Conservation (phyloP, 306 rosid genomes). For the Spatholobus suberectus region DNA sequence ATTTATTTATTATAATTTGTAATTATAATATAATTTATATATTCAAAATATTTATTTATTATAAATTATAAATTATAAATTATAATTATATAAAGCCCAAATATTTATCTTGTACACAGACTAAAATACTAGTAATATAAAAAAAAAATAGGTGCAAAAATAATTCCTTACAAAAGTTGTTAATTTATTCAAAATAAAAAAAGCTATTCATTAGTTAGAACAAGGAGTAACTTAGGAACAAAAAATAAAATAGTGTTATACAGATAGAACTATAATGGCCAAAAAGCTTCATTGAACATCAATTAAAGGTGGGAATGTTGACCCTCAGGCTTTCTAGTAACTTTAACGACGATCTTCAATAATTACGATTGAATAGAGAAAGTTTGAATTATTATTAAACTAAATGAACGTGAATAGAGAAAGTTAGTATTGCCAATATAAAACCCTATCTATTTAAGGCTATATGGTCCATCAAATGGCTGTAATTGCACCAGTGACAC, state of each 20-base stretch:
- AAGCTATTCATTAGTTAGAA: neutral
- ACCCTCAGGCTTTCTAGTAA: neutral
- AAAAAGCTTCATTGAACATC: neutral
- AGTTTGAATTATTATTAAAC: neutral
- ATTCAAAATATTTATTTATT: too few relatives aligned
- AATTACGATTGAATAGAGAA: neutral
- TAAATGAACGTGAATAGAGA: neutral
- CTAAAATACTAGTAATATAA: too few relatives aligned
- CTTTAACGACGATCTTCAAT: neutral
- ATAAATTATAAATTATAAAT: too few relatives aligned
- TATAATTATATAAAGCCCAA: too few relatives aligned
- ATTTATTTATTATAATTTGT: too few relatives aligned
- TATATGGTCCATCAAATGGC: neutral
- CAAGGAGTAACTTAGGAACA: neutral
- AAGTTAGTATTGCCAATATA: neutral
- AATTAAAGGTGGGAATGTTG: neutral
- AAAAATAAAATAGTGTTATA: too few relatives aligned
- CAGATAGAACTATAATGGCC: too few relatives aligned
- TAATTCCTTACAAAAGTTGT: neutral
- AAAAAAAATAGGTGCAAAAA: too few relatives aligned
- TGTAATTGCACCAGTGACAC: neutral
- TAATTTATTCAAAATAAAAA: too few relatives aligned
- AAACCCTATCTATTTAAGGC: neutral
- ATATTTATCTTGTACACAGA: too few relatives aligned
- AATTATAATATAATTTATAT: too few relatives aligned